These are phyloP conservation scores for Ceratobasidium sp. DNA, from an alignment of 1,284 basidiomycete genomes.

Conservation along the genomic window DNA sequence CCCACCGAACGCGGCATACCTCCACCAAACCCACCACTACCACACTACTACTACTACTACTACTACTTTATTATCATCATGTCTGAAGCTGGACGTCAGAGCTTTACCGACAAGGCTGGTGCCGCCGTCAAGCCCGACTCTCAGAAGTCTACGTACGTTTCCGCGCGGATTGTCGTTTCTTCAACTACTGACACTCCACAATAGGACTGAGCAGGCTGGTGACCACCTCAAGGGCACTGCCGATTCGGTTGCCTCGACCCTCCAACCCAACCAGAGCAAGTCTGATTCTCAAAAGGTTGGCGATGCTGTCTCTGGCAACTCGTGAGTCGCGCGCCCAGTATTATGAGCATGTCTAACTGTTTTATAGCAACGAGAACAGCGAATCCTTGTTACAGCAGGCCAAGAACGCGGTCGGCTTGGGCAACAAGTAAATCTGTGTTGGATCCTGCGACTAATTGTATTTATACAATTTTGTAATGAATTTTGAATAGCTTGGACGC, in stretches of 20 bases:
- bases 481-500: conserved; percentile 6
- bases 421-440: conserved; percentile 14
- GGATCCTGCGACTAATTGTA: conserved; percentile 9
- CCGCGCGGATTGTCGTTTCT: too few species aligned
- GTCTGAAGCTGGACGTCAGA: conserved; percentile 60
- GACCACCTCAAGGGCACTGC: conserved; percentile 57
- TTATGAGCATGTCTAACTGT: background rate
- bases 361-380: conserved; percentile 52
- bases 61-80: conserved; percentile 44
- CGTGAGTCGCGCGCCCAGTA: conserved; percentile 33
- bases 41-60: conserved; percentile 6
- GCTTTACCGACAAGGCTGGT: conserved; percentile 65
- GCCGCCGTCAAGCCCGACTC: conserved; percentile 66
- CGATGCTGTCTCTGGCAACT: conserved; percentile 65
- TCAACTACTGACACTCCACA: background rate
- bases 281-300: conserved; percentile 59
- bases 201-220: conserved; percentile 57
- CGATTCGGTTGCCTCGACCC: conserved; percentile 56
- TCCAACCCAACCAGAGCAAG: conserved; percentile 58
- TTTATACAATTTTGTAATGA: conserved; percentile 38
- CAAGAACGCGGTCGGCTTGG: conserved; percentile 64
- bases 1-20: background rate
- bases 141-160: conserved; percentile 67
- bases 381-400: conserved; percentile 64
- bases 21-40: conserved; percentile 33